These are phyloP conservation scores for Sutorius eximius DNA, from an alignment of 1,284 basidiomycete genomes.

Conservation along the genomic window DNA sequence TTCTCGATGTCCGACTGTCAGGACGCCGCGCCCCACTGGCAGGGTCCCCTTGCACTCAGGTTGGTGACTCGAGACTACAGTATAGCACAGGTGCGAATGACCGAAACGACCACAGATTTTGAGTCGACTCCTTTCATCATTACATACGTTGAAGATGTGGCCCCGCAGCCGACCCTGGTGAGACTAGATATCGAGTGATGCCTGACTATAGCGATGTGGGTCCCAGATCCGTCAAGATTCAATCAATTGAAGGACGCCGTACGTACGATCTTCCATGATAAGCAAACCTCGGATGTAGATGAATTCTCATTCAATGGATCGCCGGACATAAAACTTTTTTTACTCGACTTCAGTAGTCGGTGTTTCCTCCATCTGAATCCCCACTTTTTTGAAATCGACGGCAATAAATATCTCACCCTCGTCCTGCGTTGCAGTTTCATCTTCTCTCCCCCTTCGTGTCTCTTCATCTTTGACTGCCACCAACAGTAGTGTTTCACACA, in stretches of 20 bases:
- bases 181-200: background rate
- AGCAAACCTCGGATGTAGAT: background rate
- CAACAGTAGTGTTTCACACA: background rate
- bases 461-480: background rate
- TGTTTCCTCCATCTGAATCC: background rate
- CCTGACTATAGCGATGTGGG: too few relatives aligned
- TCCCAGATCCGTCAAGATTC: too few relatives aligned
- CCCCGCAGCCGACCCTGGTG: slow-evolving; percentile 1
- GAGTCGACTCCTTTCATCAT: too few relatives aligned
- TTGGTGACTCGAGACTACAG: background rate
- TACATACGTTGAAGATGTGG: too few relatives aligned
- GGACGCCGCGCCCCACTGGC: too few relatives aligned
- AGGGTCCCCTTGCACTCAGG: background rate
- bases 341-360: background rate
- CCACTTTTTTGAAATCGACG: background rate
- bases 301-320: background rate
- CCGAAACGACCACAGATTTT: background rate
- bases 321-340: background rate
- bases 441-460: background rate
- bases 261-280: background rate
- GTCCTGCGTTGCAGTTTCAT: background rate
- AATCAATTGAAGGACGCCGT: background rate
- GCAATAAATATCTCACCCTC: background rate
- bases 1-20: background rate
- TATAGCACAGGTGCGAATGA: background rate